A percentile compares a stretch with the other conserved stretches of the same genome.
These are phyloP conservation scores for Boletus vinaceobasis DNA, from an alignment of 768 basidiomycete genomes.

Conservation along the genomic window DNA sequence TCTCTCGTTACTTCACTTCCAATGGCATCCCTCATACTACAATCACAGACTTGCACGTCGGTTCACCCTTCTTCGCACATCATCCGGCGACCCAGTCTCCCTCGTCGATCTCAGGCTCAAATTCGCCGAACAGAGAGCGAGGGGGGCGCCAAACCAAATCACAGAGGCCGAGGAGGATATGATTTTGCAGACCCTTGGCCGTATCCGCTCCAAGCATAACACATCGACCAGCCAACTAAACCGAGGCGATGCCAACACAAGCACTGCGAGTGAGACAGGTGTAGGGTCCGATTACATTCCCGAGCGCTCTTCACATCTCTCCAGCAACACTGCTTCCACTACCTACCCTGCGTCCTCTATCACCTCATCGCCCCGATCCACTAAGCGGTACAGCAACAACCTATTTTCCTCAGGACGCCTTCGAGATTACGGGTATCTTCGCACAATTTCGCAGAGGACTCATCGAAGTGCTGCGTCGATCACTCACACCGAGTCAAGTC, in stretches of 20 bases:
- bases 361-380: slow-evolving; percentile 43
- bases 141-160: slow-evolving; percentile 64
- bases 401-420: slow-evolving; percentile 80
- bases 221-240: slow-evolving; percentile 16
- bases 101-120: slow-evolving; percentile 62
- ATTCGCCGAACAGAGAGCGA: slow-evolving; percentile 73
- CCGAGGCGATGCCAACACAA: slow-evolving; percentile 17
- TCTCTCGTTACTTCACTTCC: slow-evolving; percentile 15
- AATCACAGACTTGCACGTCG: slow-evolving; percentile 68
- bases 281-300: slow-evolving; percentile 31
- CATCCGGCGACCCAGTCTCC: slow-evolving; percentile 62
- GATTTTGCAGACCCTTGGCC: slow-evolving; percentile 69
- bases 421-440: slow-evolving; percentile 70
- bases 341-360: slow-evolving; percentile 38
- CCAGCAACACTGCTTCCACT: slow-evolving; percentile 37
- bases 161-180: slow-evolving; percentile 84
- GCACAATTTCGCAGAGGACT: slow-evolving; percentile 48
- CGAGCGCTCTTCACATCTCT: slow-evolving; percentile 34
- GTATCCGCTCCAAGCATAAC: slow-evolving; percentile 40
- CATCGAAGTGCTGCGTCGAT: slow-evolving; percentile 38
- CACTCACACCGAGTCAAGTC: slow-evolving; percentile 45
- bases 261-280: slow-evolving; percentile 14
- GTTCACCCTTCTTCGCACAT: slow-evolving; percentile 73
- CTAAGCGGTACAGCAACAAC: slow-evolving; percentile 82
- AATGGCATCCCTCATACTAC: slow-evolving; percentile 10